A percentile compares a stretch with the other conserved stretches of the same genome.
Evolutionary conservation across 306 rosid species (phyloP).

Genomic region (Corylus heterophylla): DNA sequence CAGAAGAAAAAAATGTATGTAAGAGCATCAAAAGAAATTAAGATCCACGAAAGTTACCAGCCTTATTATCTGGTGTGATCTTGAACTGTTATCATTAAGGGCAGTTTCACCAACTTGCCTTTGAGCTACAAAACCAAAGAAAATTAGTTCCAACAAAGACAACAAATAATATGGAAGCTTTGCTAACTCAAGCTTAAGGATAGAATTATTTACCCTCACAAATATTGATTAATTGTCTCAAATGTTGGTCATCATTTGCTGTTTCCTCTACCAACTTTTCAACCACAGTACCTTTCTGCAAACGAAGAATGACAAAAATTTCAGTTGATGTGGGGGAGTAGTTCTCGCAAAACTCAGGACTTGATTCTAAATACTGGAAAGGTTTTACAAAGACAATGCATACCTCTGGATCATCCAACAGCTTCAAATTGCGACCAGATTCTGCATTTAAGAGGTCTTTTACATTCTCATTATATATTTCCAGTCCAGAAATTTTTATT

Average conservation of each 20-base stretch:
- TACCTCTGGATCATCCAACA: constrained; percentile 98
- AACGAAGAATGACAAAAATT: constrained; percentile 10
- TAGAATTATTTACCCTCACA: constrained; percentile 72
- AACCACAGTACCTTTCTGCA: constrained; percentile 97
- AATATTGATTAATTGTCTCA: constrained; percentile 85
- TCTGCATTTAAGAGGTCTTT: constrained; percentile 89
- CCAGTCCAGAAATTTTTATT: constrained; percentile 89
- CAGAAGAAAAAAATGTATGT: constrained; percentile 5
- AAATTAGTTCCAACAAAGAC: background rate
- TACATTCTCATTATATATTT: constrained; percentile 96
- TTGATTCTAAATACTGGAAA: background rate
- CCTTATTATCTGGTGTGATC: constrained; percentile 98
- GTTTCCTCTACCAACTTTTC: constrained; percentile 97
- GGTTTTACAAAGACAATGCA: constrained; percentile 31
- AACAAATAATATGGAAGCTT: constrained; percentile 5
- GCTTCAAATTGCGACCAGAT: constrained; percentile 87
- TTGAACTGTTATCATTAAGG: constrained; percentile 88
- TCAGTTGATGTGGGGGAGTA: constrained; percentile 12
- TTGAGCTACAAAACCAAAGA: constrained; percentile 67
- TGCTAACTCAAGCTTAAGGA: constrained; percentile 7
- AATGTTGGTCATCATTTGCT: constrained; percentile 79
- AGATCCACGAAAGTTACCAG: constrained; percentile 55
- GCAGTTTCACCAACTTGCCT: constrained; percentile 99
- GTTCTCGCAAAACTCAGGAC: background rate
- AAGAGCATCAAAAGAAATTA: constrained; percentile 10